Conservation (phyloP, 345 rosid species). For the Clausena lansium region DNA sequence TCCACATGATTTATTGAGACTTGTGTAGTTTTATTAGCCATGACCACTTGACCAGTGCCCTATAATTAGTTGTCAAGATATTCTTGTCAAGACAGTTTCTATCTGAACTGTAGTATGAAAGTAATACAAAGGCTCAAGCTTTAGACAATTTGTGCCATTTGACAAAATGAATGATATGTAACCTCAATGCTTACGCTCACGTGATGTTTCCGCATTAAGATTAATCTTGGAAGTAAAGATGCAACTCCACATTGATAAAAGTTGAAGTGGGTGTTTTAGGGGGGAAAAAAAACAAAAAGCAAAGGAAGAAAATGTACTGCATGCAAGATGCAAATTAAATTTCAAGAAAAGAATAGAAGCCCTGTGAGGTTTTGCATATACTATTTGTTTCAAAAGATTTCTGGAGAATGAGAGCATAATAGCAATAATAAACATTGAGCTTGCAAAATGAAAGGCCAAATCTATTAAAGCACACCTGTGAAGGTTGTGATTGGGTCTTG, state of each 20-base stretch:
- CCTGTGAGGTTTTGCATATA: neutral
- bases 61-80: too few relatives aligned
- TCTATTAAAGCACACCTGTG: neutral
- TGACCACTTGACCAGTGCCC: too few relatives aligned
- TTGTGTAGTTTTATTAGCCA: neutral
- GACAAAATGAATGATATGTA: neutral
- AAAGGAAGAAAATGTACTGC: too few relatives aligned
- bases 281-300: too few relatives aligned
- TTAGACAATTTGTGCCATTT: neutral
- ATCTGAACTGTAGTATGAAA: too few relatives aligned
- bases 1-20: neutral
- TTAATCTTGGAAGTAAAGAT: too few relatives aligned
- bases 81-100: neutral
- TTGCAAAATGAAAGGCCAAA: neutral
- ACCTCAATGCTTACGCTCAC: too few relatives aligned
- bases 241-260: too few relatives aligned
- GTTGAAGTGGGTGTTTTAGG: too few relatives aligned
- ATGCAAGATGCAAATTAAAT: neutral
- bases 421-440: too few relatives aligned
- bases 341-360: neutral
- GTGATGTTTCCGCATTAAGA: too few relatives aligned
- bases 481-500: neutral
- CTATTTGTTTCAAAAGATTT: neutral
- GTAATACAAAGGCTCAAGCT: neutral
- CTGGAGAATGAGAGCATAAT: too few relatives aligned